A percentile compares a stretch with the other conserved stretches of the same genome.
Evolutionary conservation across 2,329 filamentous ascomycete genomes (phyloP).

Genomic region (Curvularia spicifera): DNA sequence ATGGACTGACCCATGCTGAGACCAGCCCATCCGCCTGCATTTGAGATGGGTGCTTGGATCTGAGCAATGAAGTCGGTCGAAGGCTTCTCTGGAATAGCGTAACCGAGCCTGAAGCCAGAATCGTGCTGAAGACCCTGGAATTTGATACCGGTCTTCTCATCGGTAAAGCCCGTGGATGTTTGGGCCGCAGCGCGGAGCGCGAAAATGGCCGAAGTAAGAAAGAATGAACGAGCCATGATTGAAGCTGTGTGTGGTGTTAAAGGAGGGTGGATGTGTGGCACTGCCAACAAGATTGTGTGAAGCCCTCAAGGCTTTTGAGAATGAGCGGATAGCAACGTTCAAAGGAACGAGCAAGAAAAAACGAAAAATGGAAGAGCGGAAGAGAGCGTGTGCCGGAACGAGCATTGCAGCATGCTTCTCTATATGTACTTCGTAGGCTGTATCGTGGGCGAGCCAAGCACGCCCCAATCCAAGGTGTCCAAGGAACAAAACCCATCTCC

Average conservation of each 20-base stretch:
- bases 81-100: conserved; percentile 58
- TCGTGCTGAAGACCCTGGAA: conserved; percentile 43
- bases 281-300: conserved; percentile 36
- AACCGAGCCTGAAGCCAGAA: conserved; percentile 57
- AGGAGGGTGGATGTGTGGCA: conserved; percentile 29
- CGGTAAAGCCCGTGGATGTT: conserved; percentile 35
- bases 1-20: conserved; percentile 59
- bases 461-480: conserved; percentile 29
- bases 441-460: conserved; percentile 22
- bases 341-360: conserved; percentile 24
- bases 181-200: conserved; percentile 38
- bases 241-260: conserved; percentile 9
- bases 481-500: conserved; percentile 16
- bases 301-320: conserved; percentile 45
- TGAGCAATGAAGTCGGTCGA: conserved; percentile 63
- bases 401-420: neutral
- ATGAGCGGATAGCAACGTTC: conserved; percentile 24
- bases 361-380: conserved; percentile 20
- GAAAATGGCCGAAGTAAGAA: conserved; percentile 36
- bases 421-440: conserved; percentile 22
- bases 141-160: conserved; percentile 43
- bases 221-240: conserved; percentile 39
- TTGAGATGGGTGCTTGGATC: conserved; percentile 54
- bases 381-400: conserved; percentile 15
- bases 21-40: conserved; percentile 59